Conservation (phyloP, 2,329 filamentous ascomycete genomes). For the Sclerotiophoma versabilis region DNA sequence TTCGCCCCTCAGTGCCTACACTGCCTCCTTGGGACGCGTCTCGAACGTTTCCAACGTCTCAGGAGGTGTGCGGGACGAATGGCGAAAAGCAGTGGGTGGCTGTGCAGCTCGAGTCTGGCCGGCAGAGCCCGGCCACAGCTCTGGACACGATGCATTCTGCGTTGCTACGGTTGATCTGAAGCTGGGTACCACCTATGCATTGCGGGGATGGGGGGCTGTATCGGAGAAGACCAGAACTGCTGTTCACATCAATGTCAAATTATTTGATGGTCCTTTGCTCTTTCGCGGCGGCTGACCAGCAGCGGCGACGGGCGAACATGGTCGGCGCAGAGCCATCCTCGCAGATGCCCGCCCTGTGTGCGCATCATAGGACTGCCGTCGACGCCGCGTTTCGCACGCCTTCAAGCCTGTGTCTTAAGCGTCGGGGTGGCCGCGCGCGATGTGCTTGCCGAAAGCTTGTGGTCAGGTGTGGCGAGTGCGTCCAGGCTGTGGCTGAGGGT, state of each 20-base stretch:
- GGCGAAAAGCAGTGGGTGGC: constrained; percentile 13
- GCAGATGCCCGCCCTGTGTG: too few species aligned
- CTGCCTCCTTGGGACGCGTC: constrained; percentile 14
- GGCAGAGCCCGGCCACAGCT: constrained; percentile 11
- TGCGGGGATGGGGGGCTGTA: background rate
- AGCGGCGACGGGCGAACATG: too few species aligned
- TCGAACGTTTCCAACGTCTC: constrained; percentile 3
- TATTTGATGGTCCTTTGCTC: background rate
- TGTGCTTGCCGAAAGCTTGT: background rate
- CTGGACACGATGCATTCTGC: background rate
- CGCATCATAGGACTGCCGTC: too few species aligned
- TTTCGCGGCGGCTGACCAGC: too few species aligned
- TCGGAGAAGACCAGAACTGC: too few species aligned
- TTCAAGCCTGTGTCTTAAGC: background rate
- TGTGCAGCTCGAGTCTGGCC: constrained; percentile 7
- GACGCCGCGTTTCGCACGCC: too few species aligned
- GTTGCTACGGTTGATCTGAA: background rate
- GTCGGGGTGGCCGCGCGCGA: background rate
- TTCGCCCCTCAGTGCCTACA: constrained; percentile 8
- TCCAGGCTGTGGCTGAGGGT: constrained; percentile 6
- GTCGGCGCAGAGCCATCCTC: too few species aligned
- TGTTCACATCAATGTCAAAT: background rate
- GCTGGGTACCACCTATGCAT: background rate
- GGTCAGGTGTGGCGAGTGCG: background rate
- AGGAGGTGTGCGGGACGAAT: constrained; percentile 8